Conservation (phyloP, 129 eudicot genomes). For the Cynara cardunculus region DNA sequence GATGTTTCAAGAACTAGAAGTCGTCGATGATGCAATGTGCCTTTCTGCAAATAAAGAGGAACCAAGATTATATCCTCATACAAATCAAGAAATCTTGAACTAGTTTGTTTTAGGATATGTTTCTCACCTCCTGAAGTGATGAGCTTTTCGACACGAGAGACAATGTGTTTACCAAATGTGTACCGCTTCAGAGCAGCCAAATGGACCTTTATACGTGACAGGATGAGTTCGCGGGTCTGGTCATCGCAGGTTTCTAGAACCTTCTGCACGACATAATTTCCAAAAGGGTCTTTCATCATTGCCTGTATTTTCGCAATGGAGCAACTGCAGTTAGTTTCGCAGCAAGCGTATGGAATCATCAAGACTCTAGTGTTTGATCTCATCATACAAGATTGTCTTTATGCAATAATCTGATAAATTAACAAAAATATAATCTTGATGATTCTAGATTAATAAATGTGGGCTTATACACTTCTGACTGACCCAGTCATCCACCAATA, state of each 20-base stretch:
- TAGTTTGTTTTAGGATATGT: neutral
- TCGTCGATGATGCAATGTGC: slow-evolving; percentile 41
- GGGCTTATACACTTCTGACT: too few species aligned
- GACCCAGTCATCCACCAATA: too few species aligned
- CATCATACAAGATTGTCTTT: too few species aligned
- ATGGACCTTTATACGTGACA: slow-evolving; percentile 74
- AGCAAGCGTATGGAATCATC: too few species aligned
- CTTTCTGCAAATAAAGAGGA: slow-evolving; percentile 40
- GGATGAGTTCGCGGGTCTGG: slow-evolving; percentile 56
- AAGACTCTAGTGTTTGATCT: too few species aligned
- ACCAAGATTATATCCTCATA: neutral
- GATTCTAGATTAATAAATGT: neutral
- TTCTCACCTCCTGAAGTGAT: slow-evolving; percentile 65
- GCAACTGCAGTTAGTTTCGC: neutral
- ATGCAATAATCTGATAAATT: too few species aligned
- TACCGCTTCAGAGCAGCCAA: slow-evolving; percentile 63
- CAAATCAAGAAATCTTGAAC: neutral
- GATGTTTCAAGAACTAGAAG: slow-evolving; percentile 28
- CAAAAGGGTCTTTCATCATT: slow-evolving; percentile 92
- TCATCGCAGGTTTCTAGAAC: slow-evolving; percentile 82
- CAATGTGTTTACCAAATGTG: slow-evolving; percentile 84
- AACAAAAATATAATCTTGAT: neutral
- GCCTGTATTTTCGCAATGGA: slow-evolving; percentile 41
- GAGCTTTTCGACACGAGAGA: slow-evolving; percentile 86
- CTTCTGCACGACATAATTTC: slow-evolving; percentile 87